A percentile compares a stretch with the other conserved stretches of the same genome.
Conservation (phyloP, 306 rosid species). For the Citrullus mucosospermus region DNA sequence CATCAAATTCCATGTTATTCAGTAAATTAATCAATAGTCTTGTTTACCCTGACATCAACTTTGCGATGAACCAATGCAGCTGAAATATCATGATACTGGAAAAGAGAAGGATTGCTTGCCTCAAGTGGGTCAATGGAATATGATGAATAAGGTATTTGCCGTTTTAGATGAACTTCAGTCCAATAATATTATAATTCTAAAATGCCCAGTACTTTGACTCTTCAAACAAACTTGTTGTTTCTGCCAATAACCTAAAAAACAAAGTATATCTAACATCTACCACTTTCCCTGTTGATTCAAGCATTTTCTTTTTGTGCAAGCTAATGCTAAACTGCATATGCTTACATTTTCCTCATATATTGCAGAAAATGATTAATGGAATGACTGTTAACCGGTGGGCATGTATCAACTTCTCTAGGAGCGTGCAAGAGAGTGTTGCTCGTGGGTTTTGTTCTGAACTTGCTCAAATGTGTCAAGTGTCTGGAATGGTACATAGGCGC, state of each 20-base stretch:
- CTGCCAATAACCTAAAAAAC: no score
- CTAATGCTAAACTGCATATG: not conserved
- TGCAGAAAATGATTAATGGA: conserved; percentile 96
- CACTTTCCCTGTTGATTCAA: not conserved
- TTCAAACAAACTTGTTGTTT: not conserved
- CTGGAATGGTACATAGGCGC: conserved; percentile 69
- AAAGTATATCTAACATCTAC: not conserved
- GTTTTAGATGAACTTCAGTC: not conserved
- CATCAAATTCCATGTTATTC: conserved; percentile 6
- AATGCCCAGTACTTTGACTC: not conserved
- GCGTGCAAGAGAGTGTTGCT: conserved; percentile 79
- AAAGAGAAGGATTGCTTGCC: conserved; percentile 95
- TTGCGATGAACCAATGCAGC: conserved; percentile 31
- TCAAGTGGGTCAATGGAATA: conserved; percentile 99
- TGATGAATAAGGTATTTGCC: conserved; percentile 84
- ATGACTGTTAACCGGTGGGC: conserved; percentile 97
- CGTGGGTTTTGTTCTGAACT: conserved; percentile 79
- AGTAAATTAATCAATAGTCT: not conserved
- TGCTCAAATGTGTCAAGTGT: conserved; percentile 95
- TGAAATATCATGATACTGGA: conserved; percentile 87
- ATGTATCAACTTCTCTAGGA: conserved; percentile 83
- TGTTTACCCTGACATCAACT: conserved; percentile 2
- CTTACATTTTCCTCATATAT: not conserved
- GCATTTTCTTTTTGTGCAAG: not conserved
- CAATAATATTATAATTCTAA: not conserved